Conservation (phyloP, 2,329 filamentous ascomycete genomes). For the Clarireedia homoeocarpa region DNA sequence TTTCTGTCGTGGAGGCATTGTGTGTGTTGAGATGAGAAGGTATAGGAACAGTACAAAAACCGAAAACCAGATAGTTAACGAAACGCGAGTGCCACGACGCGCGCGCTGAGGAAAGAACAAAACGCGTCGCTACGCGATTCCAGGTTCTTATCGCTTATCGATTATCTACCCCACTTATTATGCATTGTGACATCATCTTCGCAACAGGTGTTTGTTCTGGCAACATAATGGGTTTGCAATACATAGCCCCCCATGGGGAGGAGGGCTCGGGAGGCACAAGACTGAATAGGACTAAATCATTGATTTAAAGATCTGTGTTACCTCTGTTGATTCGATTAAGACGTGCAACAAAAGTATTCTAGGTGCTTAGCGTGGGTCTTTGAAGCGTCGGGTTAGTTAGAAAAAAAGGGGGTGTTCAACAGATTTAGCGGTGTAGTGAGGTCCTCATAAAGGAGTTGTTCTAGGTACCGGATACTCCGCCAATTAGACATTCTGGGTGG, state of each 20-base stretch:
- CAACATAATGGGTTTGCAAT: too few species aligned
- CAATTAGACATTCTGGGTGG: too few species aligned
- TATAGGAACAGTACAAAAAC: neutral
- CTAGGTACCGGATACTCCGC: too few species aligned
- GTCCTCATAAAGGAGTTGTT: too few species aligned
- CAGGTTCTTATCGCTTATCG: neutral
- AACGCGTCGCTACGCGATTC: neutral
- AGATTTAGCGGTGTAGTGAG: neutral
- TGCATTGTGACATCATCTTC: neutral
- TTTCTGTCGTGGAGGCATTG: conserved; percentile 18
- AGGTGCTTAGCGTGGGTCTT: neutral
- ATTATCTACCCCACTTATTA: neutral
- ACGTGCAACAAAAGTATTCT: conserved; percentile 4
- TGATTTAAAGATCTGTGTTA: neutral
- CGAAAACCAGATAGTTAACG: neutral
- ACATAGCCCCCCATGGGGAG: too few species aligned
- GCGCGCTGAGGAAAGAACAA: neutral
- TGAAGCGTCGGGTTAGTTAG: neutral
- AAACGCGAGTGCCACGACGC: neutral
- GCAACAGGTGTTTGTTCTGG: too few species aligned
- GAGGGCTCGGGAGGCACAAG: too few species aligned
- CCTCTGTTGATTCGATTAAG: neutral
- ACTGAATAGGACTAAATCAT: too few species aligned
- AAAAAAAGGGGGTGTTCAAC: neutral
- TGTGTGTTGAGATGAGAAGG: neutral